These are phyloP conservation scores for Actinomucor elegans DNA, from an alignment of 371 early-diverging fungal species.

Conservation along the genomic window DNA sequence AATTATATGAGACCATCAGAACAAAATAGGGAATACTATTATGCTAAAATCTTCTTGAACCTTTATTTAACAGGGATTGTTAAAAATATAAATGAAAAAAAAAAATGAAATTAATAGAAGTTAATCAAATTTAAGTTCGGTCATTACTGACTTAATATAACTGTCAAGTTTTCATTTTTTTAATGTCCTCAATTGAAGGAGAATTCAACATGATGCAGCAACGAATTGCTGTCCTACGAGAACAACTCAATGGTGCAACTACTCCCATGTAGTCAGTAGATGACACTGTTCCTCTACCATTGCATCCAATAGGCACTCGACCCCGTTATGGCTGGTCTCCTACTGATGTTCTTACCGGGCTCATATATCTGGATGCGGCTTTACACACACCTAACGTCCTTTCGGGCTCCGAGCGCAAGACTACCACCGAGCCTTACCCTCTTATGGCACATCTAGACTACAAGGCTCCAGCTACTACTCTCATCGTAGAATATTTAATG, in stretches of 20 bases:
- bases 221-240: no score
- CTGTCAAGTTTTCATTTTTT: neutral
- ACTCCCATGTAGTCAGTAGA: neutral
- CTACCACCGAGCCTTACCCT: constrained; percentile 11
- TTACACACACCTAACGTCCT: neutral
- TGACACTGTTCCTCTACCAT: neutral
- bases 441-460: neutral
- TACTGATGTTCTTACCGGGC: neutral
- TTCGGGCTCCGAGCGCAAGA: constrained; percentile 7
- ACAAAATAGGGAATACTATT: constrained; percentile 2
- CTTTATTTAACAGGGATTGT: no score
- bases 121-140: neutral
- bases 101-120: neutral
- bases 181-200: neutral
- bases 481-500: neutral
- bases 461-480: constrained; percentile 12
- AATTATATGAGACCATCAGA: no score
- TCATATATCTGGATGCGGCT: neutral
- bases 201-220: neutral
- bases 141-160: neutral
- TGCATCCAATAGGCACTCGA: neutral
- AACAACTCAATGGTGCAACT: no score
- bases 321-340: constrained; percentile 17
- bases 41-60: constrained; percentile 1
- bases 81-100: constrained; percentile 1